Conservation (phyloP, 768 basidiomycete genomes). For the Naematelia encephala region DNA sequence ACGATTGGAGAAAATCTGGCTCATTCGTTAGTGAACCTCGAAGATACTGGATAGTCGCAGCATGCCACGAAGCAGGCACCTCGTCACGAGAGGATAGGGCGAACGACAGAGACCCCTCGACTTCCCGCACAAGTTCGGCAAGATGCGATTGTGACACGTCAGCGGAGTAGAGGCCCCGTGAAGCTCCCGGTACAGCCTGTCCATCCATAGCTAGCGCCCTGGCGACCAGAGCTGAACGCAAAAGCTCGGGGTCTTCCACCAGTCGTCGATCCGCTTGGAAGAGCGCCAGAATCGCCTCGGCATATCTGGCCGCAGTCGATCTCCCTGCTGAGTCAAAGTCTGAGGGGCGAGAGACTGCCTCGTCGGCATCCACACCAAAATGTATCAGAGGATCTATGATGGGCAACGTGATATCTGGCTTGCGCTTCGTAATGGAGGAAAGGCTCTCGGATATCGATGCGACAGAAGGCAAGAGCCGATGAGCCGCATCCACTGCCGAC, state of each 20-base stretch:
- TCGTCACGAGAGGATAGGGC: constrained; percentile 22
- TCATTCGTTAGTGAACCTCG: background rate
- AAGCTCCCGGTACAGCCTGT: constrained; percentile 57
- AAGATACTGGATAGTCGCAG: constrained; percentile 11
- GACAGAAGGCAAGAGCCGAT: constrained; percentile 17
- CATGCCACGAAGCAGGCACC: constrained; percentile 21
- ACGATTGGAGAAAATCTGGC: constrained; percentile 23
- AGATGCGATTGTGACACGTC: constrained; percentile 53
- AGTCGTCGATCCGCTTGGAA: constrained; percentile 62
- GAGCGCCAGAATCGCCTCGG: constrained; percentile 59
- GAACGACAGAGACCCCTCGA: constrained; percentile 32
- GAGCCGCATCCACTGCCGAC: constrained; percentile 7
- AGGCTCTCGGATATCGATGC: background rate
- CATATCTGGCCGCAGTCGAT: constrained; percentile 63
- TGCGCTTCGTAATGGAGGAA: constrained; percentile 1
- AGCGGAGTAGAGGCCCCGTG: constrained; percentile 58
- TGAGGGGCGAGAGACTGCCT: constrained; percentile 12
- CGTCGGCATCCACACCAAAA: constrained; percentile 12
- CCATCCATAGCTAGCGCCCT: constrained; percentile 64
- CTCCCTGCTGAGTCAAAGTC: constrained; percentile 57
- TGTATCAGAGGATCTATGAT: constrained; percentile 35
- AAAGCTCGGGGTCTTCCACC: constrained; percentile 63
- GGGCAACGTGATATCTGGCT: constrained; percentile 21
- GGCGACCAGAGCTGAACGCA: constrained; percentile 68
- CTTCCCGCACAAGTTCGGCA: constrained; percentile 38